Evolutionary conservation across 139 green algal genomes (phyloP), one percentile per base, ranked within the genome.

Genomic region (Mesotaenium endlicherianum): DNA sequence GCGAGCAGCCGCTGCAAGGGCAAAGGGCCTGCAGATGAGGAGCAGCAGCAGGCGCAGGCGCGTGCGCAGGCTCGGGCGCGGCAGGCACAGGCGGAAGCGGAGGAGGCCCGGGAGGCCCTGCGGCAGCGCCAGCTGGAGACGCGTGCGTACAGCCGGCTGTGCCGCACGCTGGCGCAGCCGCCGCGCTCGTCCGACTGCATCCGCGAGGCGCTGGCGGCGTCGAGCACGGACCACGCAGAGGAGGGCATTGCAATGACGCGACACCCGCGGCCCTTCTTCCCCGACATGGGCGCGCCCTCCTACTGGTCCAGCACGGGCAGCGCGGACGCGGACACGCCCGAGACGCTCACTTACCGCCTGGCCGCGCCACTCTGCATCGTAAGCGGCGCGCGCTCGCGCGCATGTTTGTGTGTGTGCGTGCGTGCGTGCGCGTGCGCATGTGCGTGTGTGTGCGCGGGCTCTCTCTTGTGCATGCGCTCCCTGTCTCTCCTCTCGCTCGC

Each of bases 271-370:
- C 16, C 70, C 30, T 14, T n/a, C 39, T 57, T 26, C 39, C 42
- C 42, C 16, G 40, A 36, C 20, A 38, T 34, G 39, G 20, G 39
- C 42, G 40, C 70, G 39, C 70, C 70, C 4, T 77, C 39, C 1
- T 77, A 77, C 70, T 77, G 70, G 70, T 77, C 70, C 39, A 77
- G 70, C 17, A 55, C 26, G 42, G 70, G 70, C 14, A 8, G 26
- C 2, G 70, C 70, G 6, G 40, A 57, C 20, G 17, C 42, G 11
- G 36, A 34, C 14, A 20, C 39, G 20, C 40, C 39, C 16, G 70
- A 77, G 40, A 57, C 70, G 20, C 70, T 77, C 14, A 55, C 39
- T 34, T 77, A 77, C 42, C 41, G 42, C 38, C 70, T 77, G 14
- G 38, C 39, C 0, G 26, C 70, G 39, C 42, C 41, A 5, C 42